Evolutionary conservation across 2,329 filamentous ascomycete species (phyloP), one percentile per base, ranked within the genome.

Genomic region (Fusarium sp.): DNA sequence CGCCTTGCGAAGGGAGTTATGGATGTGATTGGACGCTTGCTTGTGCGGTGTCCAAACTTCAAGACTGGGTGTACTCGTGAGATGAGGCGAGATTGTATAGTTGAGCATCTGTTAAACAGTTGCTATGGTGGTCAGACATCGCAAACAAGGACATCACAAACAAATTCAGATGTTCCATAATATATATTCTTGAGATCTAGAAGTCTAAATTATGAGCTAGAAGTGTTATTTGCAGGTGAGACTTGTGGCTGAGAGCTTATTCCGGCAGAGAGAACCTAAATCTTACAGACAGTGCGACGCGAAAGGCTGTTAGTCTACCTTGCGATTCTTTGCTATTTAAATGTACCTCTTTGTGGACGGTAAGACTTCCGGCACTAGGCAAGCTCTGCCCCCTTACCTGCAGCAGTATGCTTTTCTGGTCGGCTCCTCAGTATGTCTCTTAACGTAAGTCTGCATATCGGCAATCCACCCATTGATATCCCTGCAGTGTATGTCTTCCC

Each of bases 291-390:
- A 0, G 1, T 21, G 5, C 16, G 7, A 16, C 4, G 11, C 15
- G 3, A n/a, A 8, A 4, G 1, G 2, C 4, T 4, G 3, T 27
- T 5, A 21, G 4, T 21, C 3, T 0, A 4, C 25, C 9, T 29
- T n/a, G 19, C 2, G 19, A 4, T 7, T 21, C 5, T 3, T 10
- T 27, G 10, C 5, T 11, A 3, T 3, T 31, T 3, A 3, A 48
- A n/a, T 1, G 15, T 18, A 6, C 16, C 15, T 10, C 27, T 23
- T 14, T 10, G 11, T 10, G 4, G 9, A 33, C 21, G 3, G 31
- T 2, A 33, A 33, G 7, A 14, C 4, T 18, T 31, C 15, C 0
- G 3, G 27, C 21, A 18, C 16, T 18, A 10, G 15, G 0, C 21
- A 31, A 18, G 10, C 2, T 7, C 3, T 49, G 12, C 1, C 7